These are phyloP conservation scores for Lanmaoa pseudosensibilis DNA, from an alignment of 768 basidiomycete genomes.

Conservation along the genomic window DNA sequence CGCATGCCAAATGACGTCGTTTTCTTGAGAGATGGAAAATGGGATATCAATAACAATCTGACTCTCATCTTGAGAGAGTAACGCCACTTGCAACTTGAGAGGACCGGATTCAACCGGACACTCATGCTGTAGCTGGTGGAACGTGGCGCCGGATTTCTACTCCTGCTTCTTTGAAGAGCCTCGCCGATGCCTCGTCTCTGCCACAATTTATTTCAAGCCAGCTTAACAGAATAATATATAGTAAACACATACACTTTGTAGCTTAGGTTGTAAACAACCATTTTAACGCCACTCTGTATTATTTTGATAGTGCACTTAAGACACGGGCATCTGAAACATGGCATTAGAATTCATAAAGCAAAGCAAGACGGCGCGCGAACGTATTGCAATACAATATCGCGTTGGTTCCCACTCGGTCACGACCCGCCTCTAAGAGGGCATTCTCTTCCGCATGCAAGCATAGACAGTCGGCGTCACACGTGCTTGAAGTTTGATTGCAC, in stretches of 20 bases:
- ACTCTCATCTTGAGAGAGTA: slow-evolving; percentile 27
- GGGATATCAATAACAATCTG: slow-evolving; percentile 57
- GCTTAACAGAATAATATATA: background rate
- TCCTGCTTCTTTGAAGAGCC: slow-evolving; percentile 75
- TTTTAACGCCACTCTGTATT: slow-evolving; percentile 88
- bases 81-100: slow-evolving; percentile 19
- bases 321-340: slow-evolving; percentile 81
- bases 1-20: slow-evolving; percentile 40
- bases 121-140: slow-evolving; percentile 37
- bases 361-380: slow-evolving; percentile 45
- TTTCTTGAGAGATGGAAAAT: slow-evolving; percentile 56
- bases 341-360: background rate
- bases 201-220: slow-evolving; percentile 1
- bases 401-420: slow-evolving; percentile 80
- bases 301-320: slow-evolving; percentile 97
- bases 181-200: slow-evolving; percentile 82
- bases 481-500: slow-evolving; percentile 61
- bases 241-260: slow-evolving; percentile 82
- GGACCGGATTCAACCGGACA: background rate
- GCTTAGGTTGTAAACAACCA: slow-evolving; percentile 90
- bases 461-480: slow-evolving; percentile 71
- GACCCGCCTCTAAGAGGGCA: slow-evolving; percentile 89
- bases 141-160: slow-evolving; percentile 76
- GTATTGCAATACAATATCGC: slow-evolving; percentile 98
- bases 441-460: slow-evolving; percentile 99